phyloP scores from a whole-genome alignment of 306 rosid genomes.

The Mimosa pudica region DNA sequence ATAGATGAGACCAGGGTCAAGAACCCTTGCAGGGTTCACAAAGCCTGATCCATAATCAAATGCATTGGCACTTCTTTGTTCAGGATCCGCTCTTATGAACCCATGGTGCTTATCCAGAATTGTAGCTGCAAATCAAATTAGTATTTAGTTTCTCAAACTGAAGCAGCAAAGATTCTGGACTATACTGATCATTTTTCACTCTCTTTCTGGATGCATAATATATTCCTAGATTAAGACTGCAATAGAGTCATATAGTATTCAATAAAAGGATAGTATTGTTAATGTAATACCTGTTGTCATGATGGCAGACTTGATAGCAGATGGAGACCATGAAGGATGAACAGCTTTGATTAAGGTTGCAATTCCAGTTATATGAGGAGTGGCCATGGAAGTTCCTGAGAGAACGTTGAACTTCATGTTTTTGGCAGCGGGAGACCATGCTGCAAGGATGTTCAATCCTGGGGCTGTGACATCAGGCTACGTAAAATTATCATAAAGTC shows the following conservation, averaged over 20 bases:
- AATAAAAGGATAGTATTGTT: not conserved
- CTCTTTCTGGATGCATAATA: not conserved
- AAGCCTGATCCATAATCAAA: conserved; percentile 89
- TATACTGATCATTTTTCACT: not conserved
- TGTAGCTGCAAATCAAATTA: conserved; percentile 60
- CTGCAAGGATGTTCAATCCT: conserved; percentile 85
- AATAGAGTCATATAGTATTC: conserved; percentile 1
- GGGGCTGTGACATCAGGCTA: conserved; percentile 90
- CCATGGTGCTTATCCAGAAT: conserved; percentile 61
- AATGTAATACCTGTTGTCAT: conserved; percentile 70
- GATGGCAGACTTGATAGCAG: conserved; percentile 88
- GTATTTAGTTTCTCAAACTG: conserved; percentile 35
- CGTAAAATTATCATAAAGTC: conserved; percentile 28
- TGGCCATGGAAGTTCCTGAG: conserved; percentile 90
- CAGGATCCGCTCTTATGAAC: conserved; percentile 67
- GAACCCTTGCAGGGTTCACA: conserved; percentile 75
- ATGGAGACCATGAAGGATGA: conserved; percentile 82
- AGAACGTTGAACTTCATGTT: conserved; percentile 59
- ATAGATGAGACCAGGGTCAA: conserved; percentile 77
- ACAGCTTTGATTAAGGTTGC: conserved; percentile 80
- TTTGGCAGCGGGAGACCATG: conserved; percentile 80
- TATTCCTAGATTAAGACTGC: not conserved
- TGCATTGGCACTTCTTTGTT: conserved; percentile 61
- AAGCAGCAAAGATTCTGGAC: conserved; percentile 10
- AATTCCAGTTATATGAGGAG: conserved; percentile 89